Percentiles rank a stretch among this genome's conserved stretches.
Conservation (phyloP, 768 basidiomycete species). For the Harrya chromipes region DNA sequence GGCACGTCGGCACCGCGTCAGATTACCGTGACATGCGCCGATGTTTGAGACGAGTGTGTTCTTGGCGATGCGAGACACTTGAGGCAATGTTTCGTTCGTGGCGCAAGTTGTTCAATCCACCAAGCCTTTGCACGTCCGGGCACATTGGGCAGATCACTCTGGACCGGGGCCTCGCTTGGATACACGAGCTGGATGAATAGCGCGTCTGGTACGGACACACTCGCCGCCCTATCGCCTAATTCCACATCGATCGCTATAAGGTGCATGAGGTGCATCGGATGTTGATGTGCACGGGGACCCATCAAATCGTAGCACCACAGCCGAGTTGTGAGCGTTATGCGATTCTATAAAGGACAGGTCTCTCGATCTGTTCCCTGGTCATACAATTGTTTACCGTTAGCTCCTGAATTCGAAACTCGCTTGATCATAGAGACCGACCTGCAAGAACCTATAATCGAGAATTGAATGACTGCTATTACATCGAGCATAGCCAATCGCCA, state of each 20-base stretch:
- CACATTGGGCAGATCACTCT: no score
- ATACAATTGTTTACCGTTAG: neutral
- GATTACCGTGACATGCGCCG: no score
- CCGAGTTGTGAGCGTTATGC: neutral
- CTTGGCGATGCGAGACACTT: no score
- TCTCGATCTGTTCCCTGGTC: no score
- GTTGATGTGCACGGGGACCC: neutral
- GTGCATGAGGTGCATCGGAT: conserved; percentile 2
- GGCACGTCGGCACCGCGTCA: no score
- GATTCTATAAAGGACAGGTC: neutral
- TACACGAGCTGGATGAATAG: no score
- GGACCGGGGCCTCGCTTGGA: no score
- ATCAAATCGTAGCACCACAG: no score
- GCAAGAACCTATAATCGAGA: neutral
- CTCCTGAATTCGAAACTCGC: conserved; percentile 9
- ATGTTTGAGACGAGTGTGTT: no score
- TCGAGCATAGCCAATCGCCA: conserved; percentile 18
- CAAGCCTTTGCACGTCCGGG: no score
- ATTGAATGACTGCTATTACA: conserved; percentile 3
- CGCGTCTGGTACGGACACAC: neutral
- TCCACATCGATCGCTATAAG: neutral
- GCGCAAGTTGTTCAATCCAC: no score
- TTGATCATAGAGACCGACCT: conserved; percentile 1
- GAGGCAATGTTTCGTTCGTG: no score
- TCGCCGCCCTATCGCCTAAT: neutral